Evolutionary conservation across 2,329 filamentous ascomycete species (phyloP).

Genomic region (Cercospora citrullina): DNA sequence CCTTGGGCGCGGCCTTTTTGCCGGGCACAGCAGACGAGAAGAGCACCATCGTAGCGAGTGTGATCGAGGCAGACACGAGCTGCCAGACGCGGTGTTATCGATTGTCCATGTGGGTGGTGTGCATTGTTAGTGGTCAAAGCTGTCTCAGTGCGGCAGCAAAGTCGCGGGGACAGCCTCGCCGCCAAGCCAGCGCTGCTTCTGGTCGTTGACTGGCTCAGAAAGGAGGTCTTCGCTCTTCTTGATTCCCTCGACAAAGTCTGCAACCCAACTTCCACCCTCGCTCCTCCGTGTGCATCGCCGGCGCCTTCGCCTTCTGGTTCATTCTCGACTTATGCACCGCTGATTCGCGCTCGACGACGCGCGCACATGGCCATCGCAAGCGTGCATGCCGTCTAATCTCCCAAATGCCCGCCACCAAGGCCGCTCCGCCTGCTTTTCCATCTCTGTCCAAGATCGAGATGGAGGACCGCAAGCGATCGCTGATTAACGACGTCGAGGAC

Average conservation of each 20-base stretch:
- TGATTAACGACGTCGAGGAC: conserved; percentile 76
- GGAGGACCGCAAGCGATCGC: conserved; percentile 98
- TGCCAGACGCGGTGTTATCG: conserved; percentile 11
- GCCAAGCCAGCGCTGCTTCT: neutral
- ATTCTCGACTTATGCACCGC: neutral
- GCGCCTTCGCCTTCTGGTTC: neutral
- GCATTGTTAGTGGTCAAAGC: conserved; percentile 2
- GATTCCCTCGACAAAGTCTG: conserved; percentile 7
- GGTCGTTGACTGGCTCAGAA: neutral
- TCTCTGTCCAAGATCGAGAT: conserved; percentile 85
- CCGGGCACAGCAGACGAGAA: conserved; percentile 56
- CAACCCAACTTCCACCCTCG: neutral
- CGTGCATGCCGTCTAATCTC: conserved; percentile 19
- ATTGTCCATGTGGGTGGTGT: conserved; percentile 1
- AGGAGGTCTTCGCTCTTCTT: neutral
- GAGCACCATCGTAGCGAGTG: conserved; percentile 41
- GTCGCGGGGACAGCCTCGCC: neutral
- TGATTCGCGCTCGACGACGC: conserved; percentile 4
- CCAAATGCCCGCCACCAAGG: conserved; percentile 34
- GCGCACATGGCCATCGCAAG: conserved; percentile 11
- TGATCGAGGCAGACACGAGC: conserved; percentile 16
- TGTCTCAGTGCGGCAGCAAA: neutral
- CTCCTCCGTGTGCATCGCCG: neutral
- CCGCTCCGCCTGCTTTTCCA: conserved; percentile 55
- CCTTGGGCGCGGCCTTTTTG: conserved; percentile 53